A percentile compares a stretch with the other conserved stretches of the same genome.
Conservation (phyloP, 2,329 filamentous ascomycete species). For the Intubia oerlemansii region DNA sequence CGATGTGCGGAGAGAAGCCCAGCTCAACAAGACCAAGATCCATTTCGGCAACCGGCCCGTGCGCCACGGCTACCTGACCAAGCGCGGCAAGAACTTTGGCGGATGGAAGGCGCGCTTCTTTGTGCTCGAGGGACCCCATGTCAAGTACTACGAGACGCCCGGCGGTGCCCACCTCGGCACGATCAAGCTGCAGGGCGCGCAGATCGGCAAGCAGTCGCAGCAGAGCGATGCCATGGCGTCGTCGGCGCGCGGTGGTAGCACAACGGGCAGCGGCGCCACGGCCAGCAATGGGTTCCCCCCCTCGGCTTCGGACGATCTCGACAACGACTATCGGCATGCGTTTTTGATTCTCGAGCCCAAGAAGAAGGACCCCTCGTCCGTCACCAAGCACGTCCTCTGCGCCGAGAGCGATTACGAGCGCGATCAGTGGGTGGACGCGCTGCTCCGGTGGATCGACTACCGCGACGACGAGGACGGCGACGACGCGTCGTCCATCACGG, state of each 20-base stretch:
- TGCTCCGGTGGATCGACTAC: constrained; percentile 76
- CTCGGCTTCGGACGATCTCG: constrained; percentile 44
- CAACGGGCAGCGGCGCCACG: constrained; percentile 12
- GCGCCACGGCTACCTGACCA: constrained; percentile 83
- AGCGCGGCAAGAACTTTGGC: constrained; percentile 94
- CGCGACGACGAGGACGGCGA: constrained; percentile 38
- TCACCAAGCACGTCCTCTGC: constrained; percentile 85
- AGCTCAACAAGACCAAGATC: constrained; percentile 17
- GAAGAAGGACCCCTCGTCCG: constrained; percentile 73
- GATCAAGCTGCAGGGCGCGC: constrained; percentile 76
- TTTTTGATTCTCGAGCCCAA: constrained; percentile 92
- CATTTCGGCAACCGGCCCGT: constrained; percentile 45
- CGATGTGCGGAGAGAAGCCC: constrained; percentile 13
- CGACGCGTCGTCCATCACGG: constrained; percentile 4
- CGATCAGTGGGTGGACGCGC: constrained; percentile 79
- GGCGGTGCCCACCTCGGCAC: constrained; percentile 80
- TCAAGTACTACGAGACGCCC: constrained; percentile 83
- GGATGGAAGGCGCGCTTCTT: constrained; percentile 81
- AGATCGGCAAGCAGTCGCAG: constrained; percentile 82
- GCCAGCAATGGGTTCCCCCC: too few species aligned
- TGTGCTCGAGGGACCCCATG: constrained; percentile 32
- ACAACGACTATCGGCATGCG: constrained; percentile 91
- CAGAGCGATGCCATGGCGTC: constrained; percentile 31
- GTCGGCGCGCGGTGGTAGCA: constrained; percentile 33
- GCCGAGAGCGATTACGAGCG: constrained; percentile 86